Base-by-base conservation (phyloP, 2,329 filamentous ascomycete species). In the Mycosphaerelloides madeirae region DNA sequence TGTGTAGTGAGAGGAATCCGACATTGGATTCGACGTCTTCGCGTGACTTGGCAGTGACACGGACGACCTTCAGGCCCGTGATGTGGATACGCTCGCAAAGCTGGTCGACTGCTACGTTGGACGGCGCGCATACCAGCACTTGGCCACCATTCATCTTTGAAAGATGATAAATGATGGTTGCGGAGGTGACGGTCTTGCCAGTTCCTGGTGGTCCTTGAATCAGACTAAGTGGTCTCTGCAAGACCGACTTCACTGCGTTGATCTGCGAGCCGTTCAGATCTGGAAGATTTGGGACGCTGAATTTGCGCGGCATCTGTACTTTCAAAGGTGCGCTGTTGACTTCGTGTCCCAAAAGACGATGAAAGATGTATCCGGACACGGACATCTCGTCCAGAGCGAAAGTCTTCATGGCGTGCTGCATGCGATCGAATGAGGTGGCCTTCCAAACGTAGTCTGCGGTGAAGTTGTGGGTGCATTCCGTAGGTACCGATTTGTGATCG, bases 371-470 rank as follows among this genome's bases (percentile, higher is more conserved):
- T 29, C 93, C 93, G 16, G 93, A 97, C 33, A 98, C 91, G 62
- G 90, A 96, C 85, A 95, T 87, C 68, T 98, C 93, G 58, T 98
- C 91, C 34, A 97, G 83, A 5, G 93, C 93, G 64, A 98, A 98
- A 0, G 88, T 97, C 76, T 96, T 97, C 91, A 98, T 97, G 43
- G 93, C 94, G 55, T 90, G 81, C 67, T 98, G 93, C 93, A 98
- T 98, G 52, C 93, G 90, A 63, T 98, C 93, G 65, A 98, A 98
- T 0, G 91, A 97, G 0, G 94, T 98, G 12, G 94, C 93, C 66
- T 98, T 98, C 93, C 93, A 98, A 44, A 98, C 93, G 62, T 98
- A 98, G 66, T 98, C 93, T 54, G 91, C 93, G 13, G 89, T 95
- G 69, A 98, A 98, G 67, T 96, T 95, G 69, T 95, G 88, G 0